A percentile compares a stretch with the other conserved stretches of the same genome.
Conservation (phyloP, 148 eudicot genomes). For the Chenopodium formosanum region DNA sequence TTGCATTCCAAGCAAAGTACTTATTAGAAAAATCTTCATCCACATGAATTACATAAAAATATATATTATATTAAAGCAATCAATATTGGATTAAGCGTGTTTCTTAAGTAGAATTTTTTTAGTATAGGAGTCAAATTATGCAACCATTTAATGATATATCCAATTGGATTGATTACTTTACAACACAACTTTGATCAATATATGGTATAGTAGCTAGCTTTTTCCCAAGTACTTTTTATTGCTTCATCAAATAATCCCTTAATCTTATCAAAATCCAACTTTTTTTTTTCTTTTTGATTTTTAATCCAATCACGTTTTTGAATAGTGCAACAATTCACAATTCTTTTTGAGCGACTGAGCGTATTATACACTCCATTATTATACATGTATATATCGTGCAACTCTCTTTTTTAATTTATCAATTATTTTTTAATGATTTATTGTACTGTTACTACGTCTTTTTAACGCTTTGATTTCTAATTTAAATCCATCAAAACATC, state of each 20-base stretch:
- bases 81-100: constrained; percentile 15
- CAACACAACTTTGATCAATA: not conserved
- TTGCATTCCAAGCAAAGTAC: constrained; percentile 26
- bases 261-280: too few species aligned
- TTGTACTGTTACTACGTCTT: too few species aligned
- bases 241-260: not conserved
- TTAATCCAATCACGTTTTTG: too few species aligned
- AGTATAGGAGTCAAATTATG: constrained; percentile 16
- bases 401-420: too few species aligned
- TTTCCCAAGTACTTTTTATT: not conserved
- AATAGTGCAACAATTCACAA: not conserved
- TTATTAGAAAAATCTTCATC: not conserved
- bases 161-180: constrained; percentile 20
- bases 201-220: not conserved
- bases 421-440: too few species aligned
- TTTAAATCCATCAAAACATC: not conserved
- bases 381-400: too few species aligned
- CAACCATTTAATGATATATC: not conserved
- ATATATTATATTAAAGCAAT: not conserved
- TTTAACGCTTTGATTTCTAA: not conserved
- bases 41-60: not conserved
- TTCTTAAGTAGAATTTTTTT: constrained; percentile 11
- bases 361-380: too few species aligned
- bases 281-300: not conserved
- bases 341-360: too few species aligned